Evolutionary conservation across 495 filamentous ascomycete genomes (phyloP), one percentile per base, ranked within the genome.

Genomic region (Penicillium fimorum): DNA sequence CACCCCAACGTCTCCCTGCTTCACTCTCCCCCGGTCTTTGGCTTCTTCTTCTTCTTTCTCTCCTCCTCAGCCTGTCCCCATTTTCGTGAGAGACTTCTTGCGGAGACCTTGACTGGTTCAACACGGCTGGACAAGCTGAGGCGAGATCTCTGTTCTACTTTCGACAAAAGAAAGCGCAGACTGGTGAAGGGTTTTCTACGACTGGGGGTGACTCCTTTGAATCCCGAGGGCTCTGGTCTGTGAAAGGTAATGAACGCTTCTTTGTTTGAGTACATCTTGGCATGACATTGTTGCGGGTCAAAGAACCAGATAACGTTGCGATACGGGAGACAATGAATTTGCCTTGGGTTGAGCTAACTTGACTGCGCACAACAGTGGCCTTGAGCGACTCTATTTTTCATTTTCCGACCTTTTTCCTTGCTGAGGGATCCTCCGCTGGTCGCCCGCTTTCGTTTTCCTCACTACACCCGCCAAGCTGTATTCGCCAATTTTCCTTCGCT

Each of bases 401-500:
- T 29, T 27, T 47, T 38, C 25, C 25, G 27, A 27, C 22, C 22
- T 18, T 20, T 46, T 40, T 17, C 20, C 44, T 51, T 51, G 30
- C 35, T 48, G 50, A 56, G 53, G 18, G 20, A 17, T 22, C 27
- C 49, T 59, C 25, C 15, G 41, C 47, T 56, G 33, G 38, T 35
- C 43, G 33, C 25, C 33, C 42, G 33, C 33, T 42, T 25, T 50
- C 47, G 50, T 65, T 61, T 44, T 18, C 48, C 49, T 55, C 53
- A 44, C 27, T 54, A 58, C 64, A 74, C 57, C 71, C 82, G 82
- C 70, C 82, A 86, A 81, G 59, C 76, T 81, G 81, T 82, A 85
- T 82, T 86, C 84, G 57, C 82, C 82, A 74, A 79, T 86, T 56
- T 85, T 85, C 71, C 68, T 81, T 71, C 73, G 76, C 63, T 74